Evolutionary conservation across 257 asterid species (phyloP), one percentile per base, ranked within the genome.

Genomic region (Primulina huaijiensis): DNA sequence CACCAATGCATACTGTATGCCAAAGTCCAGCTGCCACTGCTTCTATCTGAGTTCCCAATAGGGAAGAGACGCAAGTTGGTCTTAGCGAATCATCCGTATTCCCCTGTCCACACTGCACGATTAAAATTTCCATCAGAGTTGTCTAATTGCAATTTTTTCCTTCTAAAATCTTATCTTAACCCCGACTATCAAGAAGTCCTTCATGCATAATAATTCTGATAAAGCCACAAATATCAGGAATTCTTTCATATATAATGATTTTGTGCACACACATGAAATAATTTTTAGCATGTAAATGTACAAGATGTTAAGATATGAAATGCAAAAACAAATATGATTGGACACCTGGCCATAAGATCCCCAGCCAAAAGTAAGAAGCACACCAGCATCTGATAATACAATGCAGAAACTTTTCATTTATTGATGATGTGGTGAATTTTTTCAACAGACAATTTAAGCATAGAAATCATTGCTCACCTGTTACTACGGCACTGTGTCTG

Each of bases 311-410:
- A 37, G 57, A 64, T 40, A 76, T 40, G 58, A 60, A 21, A 46
- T 29, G 62, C 38, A 27, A 34, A 4, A 60, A 65, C 17, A 8
- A 31, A 29, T 19, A 50, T 37, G 62, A 73, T 33, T 43, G 19
- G 14, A 62, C 77, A 87, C 95, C 90, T 87, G 95, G 38, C 96
- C 96, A 68, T 87, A 82, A 61, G 69, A 78, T 40, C 96, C 95
- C 96, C 96, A 89, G 50, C 96, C 96, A 71, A 89, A 89, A 71
- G 95, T 85, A 78, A 89, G 85, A 75, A 89, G 75, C 43, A 77
- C 77, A 19, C 96, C 96, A 46, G 87, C 64, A 85, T 87, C 92
- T 87, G 85, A 62, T 55, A 64, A 63, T 11, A 27, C 69, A 77
- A 55, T 63, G 46, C 56, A 3, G 62, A 62, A 61, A 31, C 67